Evolutionary conservation across 495 filamentous ascomycete species (phyloP).

Genomic region (Mytilinidion resinicola): DNA sequence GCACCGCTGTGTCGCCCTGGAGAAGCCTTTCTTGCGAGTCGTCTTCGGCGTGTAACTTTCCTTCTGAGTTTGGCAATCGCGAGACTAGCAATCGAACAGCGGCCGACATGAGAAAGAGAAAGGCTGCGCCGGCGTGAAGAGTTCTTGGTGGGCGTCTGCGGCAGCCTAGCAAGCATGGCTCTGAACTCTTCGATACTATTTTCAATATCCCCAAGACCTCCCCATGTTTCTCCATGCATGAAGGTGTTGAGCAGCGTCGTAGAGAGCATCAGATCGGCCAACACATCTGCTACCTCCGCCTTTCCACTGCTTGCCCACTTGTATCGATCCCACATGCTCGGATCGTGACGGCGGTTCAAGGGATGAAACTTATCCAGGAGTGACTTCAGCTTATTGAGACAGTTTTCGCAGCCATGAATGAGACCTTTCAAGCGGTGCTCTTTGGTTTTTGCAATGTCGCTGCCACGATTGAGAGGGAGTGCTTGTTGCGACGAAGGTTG

Average conservation of each 20-base stretch:
- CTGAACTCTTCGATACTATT: constrained; percentile 6
- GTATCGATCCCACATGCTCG: constrained; percentile 9
- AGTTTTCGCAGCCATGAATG: constrained; percentile 2
- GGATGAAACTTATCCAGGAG: constrained; percentile 11
- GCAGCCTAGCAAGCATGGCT: not conserved
- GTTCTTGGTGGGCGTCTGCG: not conserved
- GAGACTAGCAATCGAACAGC: constrained; percentile 7
- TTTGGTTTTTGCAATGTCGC: constrained; percentile 1
- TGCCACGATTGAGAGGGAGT: constrained; percentile 6
- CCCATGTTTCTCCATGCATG: constrained; percentile 6
- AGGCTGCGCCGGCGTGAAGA: not conserved
- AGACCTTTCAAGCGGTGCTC: not conserved
- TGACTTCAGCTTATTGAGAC: not conserved
- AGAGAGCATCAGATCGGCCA: constrained; percentile 11
- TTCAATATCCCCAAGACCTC: constrained; percentile 13
- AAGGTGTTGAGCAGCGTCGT: constrained; percentile 10
- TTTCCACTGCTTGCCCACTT: constrained; percentile 14
- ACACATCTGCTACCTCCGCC: constrained; percentile 13
- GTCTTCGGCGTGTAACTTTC: not conserved
- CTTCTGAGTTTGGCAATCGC: constrained; percentile 1
- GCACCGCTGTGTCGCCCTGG: not conserved
- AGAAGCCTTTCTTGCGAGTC: not conserved
- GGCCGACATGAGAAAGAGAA: not conserved
- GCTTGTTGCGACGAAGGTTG: constrained; percentile 5
- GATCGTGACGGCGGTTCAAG: not conserved